These are phyloP conservation scores for Didymella segeticola DNA, from an alignment of 2,329 filamentous ascomycete species.

Conservation along the genomic window DNA sequence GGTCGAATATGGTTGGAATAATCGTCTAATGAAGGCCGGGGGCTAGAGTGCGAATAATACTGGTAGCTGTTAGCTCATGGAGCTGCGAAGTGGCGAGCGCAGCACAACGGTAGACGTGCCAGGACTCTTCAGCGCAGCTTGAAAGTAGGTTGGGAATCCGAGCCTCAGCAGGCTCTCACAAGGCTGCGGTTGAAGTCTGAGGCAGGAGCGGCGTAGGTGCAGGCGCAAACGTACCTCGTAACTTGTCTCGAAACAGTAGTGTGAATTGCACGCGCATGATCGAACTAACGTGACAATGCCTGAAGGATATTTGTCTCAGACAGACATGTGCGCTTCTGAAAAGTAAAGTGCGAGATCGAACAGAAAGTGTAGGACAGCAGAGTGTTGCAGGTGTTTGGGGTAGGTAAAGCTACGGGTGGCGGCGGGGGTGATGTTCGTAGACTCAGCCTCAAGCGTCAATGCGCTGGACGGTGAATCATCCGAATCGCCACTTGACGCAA, in stretches of 20 bases:
- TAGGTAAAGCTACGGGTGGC: constrained; percentile 15
- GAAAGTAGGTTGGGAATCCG: not conserved
- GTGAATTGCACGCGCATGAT: constrained; percentile 42
- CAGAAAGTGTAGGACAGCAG: constrained; percentile 1
- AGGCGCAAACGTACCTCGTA: constrained; percentile 31
- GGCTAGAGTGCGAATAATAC: constrained; percentile 26
- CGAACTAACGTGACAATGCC: constrained; percentile 23
- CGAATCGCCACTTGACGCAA: constrained; percentile 9
- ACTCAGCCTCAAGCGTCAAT: constrained; percentile 13
- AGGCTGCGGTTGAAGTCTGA: constrained; percentile 6
- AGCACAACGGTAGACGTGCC: not conserved
- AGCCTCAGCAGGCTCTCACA: not conserved
- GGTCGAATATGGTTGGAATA: not conserved
- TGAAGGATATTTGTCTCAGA: constrained; percentile 14
- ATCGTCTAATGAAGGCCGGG: constrained; percentile 5
- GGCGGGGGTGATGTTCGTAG: constrained; percentile 12
- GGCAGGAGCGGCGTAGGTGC: constrained; percentile 9
- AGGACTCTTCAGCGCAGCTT: not conserved
- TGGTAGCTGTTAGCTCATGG: constrained; percentile 21
- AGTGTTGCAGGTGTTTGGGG: constrained; percentile 6
- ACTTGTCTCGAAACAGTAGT: constrained; percentile 37
- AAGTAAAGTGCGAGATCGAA: constrained; percentile 10
- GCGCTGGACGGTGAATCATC: constrained; percentile 10
- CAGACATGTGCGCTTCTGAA: constrained; percentile 15
- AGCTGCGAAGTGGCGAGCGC: constrained; percentile 8